Percentiles rank a stretch among this genome's conserved stretches.
phyloP scores from a whole-genome alignment of 345 rosid species.

The Gossypium stocksii region DNA sequence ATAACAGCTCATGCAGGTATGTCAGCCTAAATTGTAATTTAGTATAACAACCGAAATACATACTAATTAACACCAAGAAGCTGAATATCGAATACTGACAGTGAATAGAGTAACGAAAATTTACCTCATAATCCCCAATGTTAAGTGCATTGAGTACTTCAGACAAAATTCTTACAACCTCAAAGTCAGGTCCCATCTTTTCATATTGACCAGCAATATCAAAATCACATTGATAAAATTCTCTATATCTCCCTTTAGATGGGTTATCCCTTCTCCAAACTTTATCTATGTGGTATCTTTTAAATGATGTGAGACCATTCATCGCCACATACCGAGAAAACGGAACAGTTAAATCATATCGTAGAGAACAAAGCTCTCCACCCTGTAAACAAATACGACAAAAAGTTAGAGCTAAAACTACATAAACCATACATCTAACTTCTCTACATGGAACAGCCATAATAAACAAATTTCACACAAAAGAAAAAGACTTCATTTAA shows the following conservation, averaged over 20 bases:
- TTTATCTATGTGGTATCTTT: constrained; percentile 84
- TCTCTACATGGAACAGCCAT: not conserved
- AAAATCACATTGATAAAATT: constrained; percentile 95
- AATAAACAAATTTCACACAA: not conserved
- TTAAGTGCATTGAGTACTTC: constrained; percentile 75
- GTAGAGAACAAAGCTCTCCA: constrained; percentile 90
- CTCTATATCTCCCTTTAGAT: constrained; percentile 89
- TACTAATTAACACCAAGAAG: not conserved
- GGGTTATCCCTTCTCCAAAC: constrained; percentile 95
- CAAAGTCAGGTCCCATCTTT: constrained; percentile 95
- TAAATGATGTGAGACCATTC: constrained; percentile 78
- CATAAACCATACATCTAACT: not conserved
- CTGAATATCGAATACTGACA: not conserved
- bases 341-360: constrained; percentile 93
- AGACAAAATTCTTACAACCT: constrained; percentile 63
- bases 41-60: not conserved
- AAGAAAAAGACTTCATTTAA: constrained; percentile 5
- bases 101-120: not conserved
- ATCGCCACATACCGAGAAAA: constrained; percentile 90
- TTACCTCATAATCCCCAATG: constrained; percentile 90
- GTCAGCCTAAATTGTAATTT: not conserved
- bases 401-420: not conserved
- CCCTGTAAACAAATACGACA: constrained; percentile 47
- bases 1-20: not conserved
- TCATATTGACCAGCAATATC: constrained; percentile 87